Percentiles rank a stretch among this genome's conserved stretches.
phyloP scores from a whole-genome alignment of 345 rosid genomes.

The Euclidium syriacum region DNA sequence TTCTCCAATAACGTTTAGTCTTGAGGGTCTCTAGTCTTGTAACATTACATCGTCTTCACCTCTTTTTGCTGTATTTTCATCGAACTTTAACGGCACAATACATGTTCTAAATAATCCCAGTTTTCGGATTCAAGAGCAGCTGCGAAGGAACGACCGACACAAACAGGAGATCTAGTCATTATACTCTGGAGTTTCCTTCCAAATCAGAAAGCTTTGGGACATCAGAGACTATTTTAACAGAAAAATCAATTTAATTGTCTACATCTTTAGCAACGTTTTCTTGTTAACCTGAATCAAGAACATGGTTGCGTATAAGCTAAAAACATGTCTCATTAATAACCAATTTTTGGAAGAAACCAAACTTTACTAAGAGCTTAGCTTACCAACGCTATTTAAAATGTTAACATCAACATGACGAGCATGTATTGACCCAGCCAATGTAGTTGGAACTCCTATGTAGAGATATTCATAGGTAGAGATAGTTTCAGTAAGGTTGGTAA shows the following conservation, averaged over 20 bases:
- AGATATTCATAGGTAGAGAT: slow-evolving; percentile 97
- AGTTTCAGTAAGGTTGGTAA: slow-evolving; percentile 98
- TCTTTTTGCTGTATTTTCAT: slow-evolving; percentile 56
- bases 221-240: slow-evolving; percentile 76
- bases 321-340: not conserved
- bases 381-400: slow-evolving; percentile 88
- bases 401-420: slow-evolving; percentile 97
- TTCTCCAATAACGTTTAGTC: slow-evolving; percentile 32
- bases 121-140: slow-evolving; percentile 68
- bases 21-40: slow-evolving; percentile 31
- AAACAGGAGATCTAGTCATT: slow-evolving; percentile 83
- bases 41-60: slow-evolving; percentile 34
- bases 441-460: slow-evolving; percentile 96
- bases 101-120: slow-evolving; percentile 72
- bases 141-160: slow-evolving; percentile 63
- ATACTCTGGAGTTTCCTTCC: slow-evolving; percentile 75
- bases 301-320: slow-evolving; percentile 9
- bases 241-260: slow-evolving; percentile 80
- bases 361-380: slow-evolving; percentile 16
- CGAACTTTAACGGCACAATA: slow-evolving; percentile 74
- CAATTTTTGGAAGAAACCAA: not conserved
- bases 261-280: slow-evolving; percentile 75
- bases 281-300: slow-evolving; percentile 56
- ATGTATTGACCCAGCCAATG: slow-evolving; percentile 95
- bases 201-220: slow-evolving; percentile 62